Evolutionary conservation across 2,329 filamentous ascomycete genomes (phyloP).

Genomic region (Verticillium longisporum): DNA sequence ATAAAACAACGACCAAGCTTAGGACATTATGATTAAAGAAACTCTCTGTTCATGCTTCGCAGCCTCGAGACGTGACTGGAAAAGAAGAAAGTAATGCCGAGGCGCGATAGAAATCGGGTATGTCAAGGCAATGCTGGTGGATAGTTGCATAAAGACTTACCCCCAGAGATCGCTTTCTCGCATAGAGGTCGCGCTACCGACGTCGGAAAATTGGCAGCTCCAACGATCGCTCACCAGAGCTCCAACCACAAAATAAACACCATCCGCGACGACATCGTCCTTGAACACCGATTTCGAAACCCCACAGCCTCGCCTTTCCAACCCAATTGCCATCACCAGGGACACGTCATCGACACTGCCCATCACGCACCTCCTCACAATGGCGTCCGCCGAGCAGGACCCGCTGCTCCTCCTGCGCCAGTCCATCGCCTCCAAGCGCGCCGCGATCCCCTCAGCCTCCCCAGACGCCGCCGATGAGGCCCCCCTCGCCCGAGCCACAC

Average conservation of each 20-base stretch:
- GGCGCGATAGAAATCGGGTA: too few species aligned
- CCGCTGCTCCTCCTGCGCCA: constrained; percentile 78
- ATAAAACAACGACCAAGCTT: too few species aligned
- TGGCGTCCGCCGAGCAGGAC: constrained; percentile 61
- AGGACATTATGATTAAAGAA: too few species aligned
- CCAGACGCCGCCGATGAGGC: constrained; percentile 58
- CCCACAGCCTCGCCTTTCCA: background rate
- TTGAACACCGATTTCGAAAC: background rate
- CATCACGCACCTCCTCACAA: constrained; percentile 21
- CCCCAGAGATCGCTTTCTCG: background rate
- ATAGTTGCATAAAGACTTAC: background rate
- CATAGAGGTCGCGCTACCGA: background rate
- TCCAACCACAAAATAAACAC: background rate
- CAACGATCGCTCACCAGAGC: background rate
- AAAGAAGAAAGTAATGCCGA: too few species aligned
- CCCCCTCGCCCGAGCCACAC: constrained; percentile 66
- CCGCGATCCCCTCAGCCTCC: constrained; percentile 68
- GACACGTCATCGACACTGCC: background rate
- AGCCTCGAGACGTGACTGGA: too few species aligned
- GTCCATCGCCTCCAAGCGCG: constrained; percentile 64
- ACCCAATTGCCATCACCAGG: background rate
- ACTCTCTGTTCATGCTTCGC: too few species aligned
- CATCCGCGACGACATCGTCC: background rate
- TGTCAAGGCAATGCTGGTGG: background rate
- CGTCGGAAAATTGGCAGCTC: background rate